phyloP scores from a whole-genome alignment of 495 filamentous ascomycete genomes.

The Pyrenula massariospora region DNA sequence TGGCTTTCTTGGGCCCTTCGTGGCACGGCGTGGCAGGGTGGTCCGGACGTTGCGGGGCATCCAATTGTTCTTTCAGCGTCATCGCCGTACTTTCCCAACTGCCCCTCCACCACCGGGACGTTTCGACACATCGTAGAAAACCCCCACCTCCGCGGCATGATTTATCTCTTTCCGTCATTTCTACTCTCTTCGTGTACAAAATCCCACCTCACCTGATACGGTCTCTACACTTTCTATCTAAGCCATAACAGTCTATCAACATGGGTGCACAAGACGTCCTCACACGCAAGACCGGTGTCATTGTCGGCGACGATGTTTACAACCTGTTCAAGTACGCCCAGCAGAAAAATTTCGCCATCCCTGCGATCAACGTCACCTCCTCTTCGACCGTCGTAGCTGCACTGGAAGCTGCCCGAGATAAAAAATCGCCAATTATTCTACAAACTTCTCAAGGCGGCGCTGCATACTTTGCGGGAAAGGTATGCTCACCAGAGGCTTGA shows the following conservation, averaged over 20 bases:
- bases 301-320: conserved; percentile 73
- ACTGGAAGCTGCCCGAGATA: conserved; percentile 87
- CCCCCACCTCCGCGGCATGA: too few species aligned
- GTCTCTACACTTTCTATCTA: too few species aligned
- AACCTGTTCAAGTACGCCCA: conserved; percentile 77
- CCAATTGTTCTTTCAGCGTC: too few species aligned
- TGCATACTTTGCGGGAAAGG: conserved; percentile 89
- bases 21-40: too few species aligned
- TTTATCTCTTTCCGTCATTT: too few species aligned
- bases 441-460: conserved; percentile 90
- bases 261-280: conserved; percentile 60
- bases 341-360: conserved; percentile 78
- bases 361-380: conserved; percentile 90
- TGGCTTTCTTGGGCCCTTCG: too few species aligned
- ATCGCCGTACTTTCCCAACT: too few species aligned
- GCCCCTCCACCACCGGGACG: too few species aligned
- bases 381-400: conserved; percentile 78
- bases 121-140: too few species aligned
- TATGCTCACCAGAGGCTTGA: conserved; percentile 12
- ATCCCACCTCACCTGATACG: too few species aligned
- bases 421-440: conserved; percentile 77
- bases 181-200: too few species aligned
- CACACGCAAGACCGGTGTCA: conserved; percentile 70
- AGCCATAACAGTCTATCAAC: conserved; percentile 15
- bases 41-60: too few species aligned